phyloP scores from a whole-genome alignment of 1,284 basidiomycete genomes.

The Malassezia sp. region DNA sequence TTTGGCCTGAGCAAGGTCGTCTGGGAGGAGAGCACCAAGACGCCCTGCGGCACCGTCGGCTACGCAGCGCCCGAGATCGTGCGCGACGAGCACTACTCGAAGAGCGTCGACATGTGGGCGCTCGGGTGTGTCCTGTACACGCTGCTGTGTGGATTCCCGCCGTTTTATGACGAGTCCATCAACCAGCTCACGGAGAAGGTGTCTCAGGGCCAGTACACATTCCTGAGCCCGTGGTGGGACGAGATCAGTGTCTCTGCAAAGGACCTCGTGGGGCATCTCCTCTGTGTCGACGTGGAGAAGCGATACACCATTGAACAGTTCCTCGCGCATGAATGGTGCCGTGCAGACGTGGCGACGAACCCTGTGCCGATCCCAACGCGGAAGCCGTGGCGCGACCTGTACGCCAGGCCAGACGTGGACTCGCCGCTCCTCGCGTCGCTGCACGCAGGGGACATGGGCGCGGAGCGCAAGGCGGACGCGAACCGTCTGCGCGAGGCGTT shows the following conservation, averaged over 20 bases:
- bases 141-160: constrained; percentile 89
- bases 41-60: constrained; percentile 95
- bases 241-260: constrained; percentile 82
- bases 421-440: constrained; percentile 76
- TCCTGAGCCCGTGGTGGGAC: constrained; percentile 99
- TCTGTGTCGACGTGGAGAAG: constrained; percentile 88
- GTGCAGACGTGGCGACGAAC: not conserved
- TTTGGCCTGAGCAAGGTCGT: constrained; percentile 97
- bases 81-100: constrained; percentile 95
- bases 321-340: constrained; percentile 87
- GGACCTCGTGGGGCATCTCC: constrained; percentile 84
- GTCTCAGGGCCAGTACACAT: constrained; percentile 91
- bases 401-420: no score
- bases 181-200: constrained; percentile 97
- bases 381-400: not conserved
- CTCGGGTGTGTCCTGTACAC: constrained; percentile 97
- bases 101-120: constrained; percentile 99
- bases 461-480: constrained; percentile 44
- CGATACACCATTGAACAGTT: constrained; percentile 98
- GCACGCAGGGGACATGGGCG: constrained; percentile 49
- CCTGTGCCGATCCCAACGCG: not conserved
- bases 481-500: constrained; percentile 82
- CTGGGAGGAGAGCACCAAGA: constrained; percentile 98
- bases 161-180: constrained; percentile 99
- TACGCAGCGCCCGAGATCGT: constrained; percentile 99